These are phyloP conservation scores for Hymenoscyphus salicellus DNA, from an alignment of 2,329 filamentous ascomycete species.

Conservation along the genomic window DNA sequence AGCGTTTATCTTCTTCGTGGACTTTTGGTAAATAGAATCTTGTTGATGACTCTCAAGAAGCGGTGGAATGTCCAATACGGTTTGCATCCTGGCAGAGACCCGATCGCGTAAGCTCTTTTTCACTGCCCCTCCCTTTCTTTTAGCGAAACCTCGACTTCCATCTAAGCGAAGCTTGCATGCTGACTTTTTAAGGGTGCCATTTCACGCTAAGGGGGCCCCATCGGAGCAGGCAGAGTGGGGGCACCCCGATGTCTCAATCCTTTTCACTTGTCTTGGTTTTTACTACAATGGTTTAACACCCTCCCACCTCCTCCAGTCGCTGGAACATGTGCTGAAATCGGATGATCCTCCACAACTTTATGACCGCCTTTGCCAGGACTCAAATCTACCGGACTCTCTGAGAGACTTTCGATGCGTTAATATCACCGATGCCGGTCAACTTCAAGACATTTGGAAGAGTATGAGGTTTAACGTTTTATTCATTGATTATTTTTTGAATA, in stretches of 20 bases:
- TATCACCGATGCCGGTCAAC: slow-evolving; percentile 52
- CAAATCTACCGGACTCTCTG: slow-evolving; percentile 46
- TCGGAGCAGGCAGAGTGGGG: slow-evolving; percentile 62
- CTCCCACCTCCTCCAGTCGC: slow-evolving; percentile 47
- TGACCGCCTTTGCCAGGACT: slow-evolving; percentile 45
- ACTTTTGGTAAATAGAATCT: slow-evolving; percentile 56
- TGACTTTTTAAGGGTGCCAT: slow-evolving; percentile 50
- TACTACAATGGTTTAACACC: slow-evolving; percentile 59
- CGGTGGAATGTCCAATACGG: slow-evolving; percentile 62
- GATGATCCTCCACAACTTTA: slow-evolving; percentile 54
- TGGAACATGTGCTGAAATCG: slow-evolving; percentile 54
- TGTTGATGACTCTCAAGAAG: slow-evolving; percentile 49
- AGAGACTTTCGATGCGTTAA: slow-evolving; percentile 57
- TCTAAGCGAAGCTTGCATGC: no score
- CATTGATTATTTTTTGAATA: slow-evolving; percentile 60
- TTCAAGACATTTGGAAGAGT: slow-evolving; percentile 48
- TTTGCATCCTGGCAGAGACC: slow-evolving; percentile 50
- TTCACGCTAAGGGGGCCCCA: slow-evolving; percentile 62
- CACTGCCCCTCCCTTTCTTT: no score
- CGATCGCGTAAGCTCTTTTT: slow-evolving; percentile 52
- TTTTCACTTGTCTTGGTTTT: slow-evolving; percentile 63
- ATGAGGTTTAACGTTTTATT: slow-evolving; percentile 49
- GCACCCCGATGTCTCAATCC: slow-evolving; percentile 64
- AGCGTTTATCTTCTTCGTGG: slow-evolving; percentile 59
- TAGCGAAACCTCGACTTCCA: no score